A percentile compares a stretch with the other conserved stretches of the same genome.
Conservation (phyloP, 2,329 filamentous ascomycete species). For the Daldinia eschscholtzii region DNA sequence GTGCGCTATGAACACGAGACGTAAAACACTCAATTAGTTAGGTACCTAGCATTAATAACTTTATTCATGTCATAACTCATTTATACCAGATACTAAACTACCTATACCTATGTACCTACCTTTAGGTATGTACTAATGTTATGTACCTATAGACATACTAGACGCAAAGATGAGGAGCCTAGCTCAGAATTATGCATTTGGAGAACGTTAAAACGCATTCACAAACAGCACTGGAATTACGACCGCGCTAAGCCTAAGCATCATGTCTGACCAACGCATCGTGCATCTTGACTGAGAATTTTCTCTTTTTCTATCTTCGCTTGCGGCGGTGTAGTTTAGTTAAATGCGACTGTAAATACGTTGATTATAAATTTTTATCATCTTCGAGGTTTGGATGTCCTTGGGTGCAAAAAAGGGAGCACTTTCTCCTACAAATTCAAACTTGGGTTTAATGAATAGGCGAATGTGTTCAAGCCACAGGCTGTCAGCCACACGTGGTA, state of each 20-base stretch:
- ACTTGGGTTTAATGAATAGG: too few species aligned
- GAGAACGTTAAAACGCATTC: neutral
- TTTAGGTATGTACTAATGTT: too few species aligned
- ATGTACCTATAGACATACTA: too few species aligned
- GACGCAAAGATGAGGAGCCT: neutral
- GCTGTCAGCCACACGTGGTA: neutral
- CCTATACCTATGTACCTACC: neutral
- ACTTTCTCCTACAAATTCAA: neutral
- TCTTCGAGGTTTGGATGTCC: conserved; percentile 2
- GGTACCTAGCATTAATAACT: neutral
- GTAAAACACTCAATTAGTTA: neutral
- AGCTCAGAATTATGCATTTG: conserved; percentile 4
- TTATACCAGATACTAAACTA: neutral
- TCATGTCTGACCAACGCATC: conserved; percentile 5
- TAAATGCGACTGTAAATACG: conserved; percentile 22
- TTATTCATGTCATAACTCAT: conserved; percentile 1
- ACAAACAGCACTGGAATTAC: neutral
- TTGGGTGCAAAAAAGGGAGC: neutral
- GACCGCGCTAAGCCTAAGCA: conserved; percentile 1
- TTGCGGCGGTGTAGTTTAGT: conserved; percentile 30
- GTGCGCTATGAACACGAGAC: neutral
- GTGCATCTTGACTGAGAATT: neutral
- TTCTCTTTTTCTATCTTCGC: conserved; percentile 14
- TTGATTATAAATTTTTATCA: conserved; percentile 8
- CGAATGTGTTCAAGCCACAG: too few species aligned